These are phyloP conservation scores for Tuber calosporum DNA, from an alignment of 495 filamentous ascomycete genomes.

Conservation along the genomic window DNA sequence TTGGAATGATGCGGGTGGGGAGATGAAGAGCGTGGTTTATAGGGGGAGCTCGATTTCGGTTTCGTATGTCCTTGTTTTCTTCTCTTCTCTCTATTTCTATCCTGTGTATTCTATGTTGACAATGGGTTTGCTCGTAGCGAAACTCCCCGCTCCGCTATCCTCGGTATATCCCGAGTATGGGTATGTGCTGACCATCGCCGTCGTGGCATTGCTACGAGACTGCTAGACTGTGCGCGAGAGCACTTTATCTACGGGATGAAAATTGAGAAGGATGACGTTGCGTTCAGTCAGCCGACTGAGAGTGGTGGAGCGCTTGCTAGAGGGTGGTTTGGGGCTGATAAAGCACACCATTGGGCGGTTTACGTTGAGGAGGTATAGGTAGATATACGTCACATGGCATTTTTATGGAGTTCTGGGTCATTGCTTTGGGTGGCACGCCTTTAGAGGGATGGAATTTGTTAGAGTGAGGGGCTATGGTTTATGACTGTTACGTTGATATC, in stretches of 20 bases:
- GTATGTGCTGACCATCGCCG: slow-evolving; percentile 55
- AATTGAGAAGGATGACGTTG: slow-evolving; percentile 56
- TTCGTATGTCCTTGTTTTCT: not conserved
- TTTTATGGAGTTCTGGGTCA: not conserved
- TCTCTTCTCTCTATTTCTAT: not conserved
- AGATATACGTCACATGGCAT: not conserved
- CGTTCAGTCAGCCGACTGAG: slow-evolving; percentile 70
- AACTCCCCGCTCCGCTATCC: slow-evolving; percentile 48
- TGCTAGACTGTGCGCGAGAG: slow-evolving; percentile 57
- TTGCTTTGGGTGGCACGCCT: not conserved
- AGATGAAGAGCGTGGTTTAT: slow-evolving; percentile 15
- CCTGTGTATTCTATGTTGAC: not conserved
- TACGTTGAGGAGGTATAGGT: slow-evolving; percentile 36
- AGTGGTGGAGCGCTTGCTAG: slow-evolving; percentile 58
- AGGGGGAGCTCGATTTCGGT: slow-evolving; percentile 22
- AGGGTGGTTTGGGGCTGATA: slow-evolving; percentile 54
- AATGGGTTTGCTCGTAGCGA: slow-evolving; percentile 35
- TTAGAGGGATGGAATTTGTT: not conserved
- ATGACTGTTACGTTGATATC: not conserved
- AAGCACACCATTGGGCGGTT: slow-evolving; percentile 25
- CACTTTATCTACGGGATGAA: slow-evolving; percentile 62
- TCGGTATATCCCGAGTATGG: slow-evolving; percentile 69
- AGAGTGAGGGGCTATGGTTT: not conserved
- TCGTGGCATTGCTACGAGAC: slow-evolving; percentile 55
- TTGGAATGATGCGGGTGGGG: not conserved